Evolutionary conservation across 140 eudicot species (phyloP).

Genomic region (Oenanthe javanica): DNA sequence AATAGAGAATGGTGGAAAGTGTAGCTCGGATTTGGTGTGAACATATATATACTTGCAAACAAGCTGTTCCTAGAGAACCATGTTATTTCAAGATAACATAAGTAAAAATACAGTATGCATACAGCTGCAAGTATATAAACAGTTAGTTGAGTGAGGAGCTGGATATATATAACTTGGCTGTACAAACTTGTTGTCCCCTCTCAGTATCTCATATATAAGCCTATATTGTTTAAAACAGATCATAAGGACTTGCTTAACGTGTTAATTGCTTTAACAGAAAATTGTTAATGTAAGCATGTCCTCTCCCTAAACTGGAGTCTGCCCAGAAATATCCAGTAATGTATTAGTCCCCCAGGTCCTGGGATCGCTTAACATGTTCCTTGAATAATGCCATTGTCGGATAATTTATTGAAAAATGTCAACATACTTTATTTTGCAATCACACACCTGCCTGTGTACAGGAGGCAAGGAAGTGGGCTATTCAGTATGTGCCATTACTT

Average conservation of each 20-base stretch:
- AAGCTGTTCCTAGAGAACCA: neutral
- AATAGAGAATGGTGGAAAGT: neutral
- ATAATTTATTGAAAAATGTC: neutral
- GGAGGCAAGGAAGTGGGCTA: conserved; percentile 4
- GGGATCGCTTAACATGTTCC: neutral
- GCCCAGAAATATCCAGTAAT: neutral
- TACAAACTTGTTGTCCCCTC: neutral
- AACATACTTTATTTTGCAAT: neutral
- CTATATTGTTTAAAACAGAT: neutral
- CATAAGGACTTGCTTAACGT: neutral
- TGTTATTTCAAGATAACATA: neutral
- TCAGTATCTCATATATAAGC: neutral
- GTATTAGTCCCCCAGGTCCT: neutral
- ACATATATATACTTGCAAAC: conserved; percentile 2
- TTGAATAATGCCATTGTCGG: neutral
- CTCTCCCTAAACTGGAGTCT: neutral
- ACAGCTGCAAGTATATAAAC: neutral
- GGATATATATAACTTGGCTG: neutral
- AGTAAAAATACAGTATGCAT: neutral
- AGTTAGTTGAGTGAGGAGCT: neutral
- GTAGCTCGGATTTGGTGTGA: neutral
- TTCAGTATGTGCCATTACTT: neutral
- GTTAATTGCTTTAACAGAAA: neutral
- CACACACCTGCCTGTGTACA: neutral
- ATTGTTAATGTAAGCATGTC: neutral